These are phyloP conservation scores for Rhizophora apiculata DNA, from an alignment of 345 rosid species.

Conservation along the genomic window DNA sequence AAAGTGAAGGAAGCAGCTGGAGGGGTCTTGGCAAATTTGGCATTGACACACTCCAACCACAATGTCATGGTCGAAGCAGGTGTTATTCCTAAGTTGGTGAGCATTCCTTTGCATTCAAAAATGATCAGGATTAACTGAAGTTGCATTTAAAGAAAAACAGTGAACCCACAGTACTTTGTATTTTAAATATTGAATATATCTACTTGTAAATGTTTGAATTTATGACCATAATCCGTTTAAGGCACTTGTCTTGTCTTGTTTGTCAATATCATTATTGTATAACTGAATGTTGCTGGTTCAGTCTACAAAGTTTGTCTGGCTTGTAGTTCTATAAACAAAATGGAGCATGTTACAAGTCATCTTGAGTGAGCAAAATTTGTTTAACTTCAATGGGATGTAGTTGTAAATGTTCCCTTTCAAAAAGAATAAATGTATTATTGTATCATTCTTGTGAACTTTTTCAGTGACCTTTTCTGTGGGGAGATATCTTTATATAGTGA, in stretches of 20 bases:
- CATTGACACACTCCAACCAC: slow-evolving; percentile 57
- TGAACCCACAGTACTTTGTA: no score
- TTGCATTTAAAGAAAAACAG: background rate
- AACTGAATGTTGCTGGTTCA: background rate
- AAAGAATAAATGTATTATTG: background rate
- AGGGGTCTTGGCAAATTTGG: slow-evolving; percentile 76
- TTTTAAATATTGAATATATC: no score
- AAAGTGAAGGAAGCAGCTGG: slow-evolving; percentile 79
- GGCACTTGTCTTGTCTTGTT: no score
- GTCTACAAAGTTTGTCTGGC: background rate
- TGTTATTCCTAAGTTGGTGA: slow-evolving; percentile 74
- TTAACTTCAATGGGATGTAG: slow-evolving; percentile 2
- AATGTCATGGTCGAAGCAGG: slow-evolving; percentile 70
- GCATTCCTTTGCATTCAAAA: slow-evolving; percentile 17
- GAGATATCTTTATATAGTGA: background rate
- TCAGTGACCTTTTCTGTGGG: background rate
- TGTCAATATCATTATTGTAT: background rate
- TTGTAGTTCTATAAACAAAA: background rate
- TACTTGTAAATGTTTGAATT: no score
- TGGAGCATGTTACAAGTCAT: background rate
- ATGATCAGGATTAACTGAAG: background rate
- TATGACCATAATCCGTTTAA: no score
- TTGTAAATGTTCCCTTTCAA: background rate
- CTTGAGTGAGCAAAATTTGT: background rate
- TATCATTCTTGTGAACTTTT: background rate